These are phyloP conservation scores for Sporobolomyces pararoseus DNA, from an alignment of 768 basidiomycete genomes.

Conservation along the genomic window DNA sequence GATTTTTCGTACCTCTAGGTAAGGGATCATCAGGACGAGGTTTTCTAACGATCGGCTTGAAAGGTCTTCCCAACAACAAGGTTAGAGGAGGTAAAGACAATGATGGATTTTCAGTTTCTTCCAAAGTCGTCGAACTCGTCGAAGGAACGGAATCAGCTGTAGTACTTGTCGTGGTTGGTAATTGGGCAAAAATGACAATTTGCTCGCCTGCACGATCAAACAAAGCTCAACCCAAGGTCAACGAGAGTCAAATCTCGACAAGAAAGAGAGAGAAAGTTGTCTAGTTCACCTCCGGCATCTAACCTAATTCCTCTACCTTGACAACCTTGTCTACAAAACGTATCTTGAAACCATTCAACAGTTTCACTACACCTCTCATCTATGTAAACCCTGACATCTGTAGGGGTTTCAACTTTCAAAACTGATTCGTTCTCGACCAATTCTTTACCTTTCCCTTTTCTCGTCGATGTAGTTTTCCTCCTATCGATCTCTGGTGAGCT, in stretches of 20 bases:
- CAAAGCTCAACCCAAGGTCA: no score
- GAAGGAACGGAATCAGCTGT: no score
- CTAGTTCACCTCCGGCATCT: slow-evolving; percentile 22
- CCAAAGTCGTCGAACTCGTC: slow-evolving; percentile 8
- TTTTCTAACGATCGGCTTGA: not conserved
- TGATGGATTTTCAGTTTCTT: not conserved
- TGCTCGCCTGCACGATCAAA: slow-evolving; percentile 28
- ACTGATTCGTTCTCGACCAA: not conserved
- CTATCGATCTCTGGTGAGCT: not conserved
- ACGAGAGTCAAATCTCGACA: not conserved
- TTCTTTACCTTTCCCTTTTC: not conserved
- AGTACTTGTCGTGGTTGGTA: not conserved
- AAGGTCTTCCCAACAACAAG: slow-evolving; percentile 31
- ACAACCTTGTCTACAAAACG: slow-evolving; percentile 28
- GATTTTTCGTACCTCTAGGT: slow-evolving; percentile 26
- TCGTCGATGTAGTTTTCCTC: not conserved
- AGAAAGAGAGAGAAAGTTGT: not conserved
- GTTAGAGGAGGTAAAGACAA: slow-evolving; percentile 6
- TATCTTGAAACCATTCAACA: slow-evolving; percentile 38
- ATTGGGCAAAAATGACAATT: slow-evolving; percentile 31
- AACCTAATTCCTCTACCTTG: slow-evolving; percentile 19
- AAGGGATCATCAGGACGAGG: slow-evolving; percentile 38
- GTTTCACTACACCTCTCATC: slow-evolving; percentile 32
- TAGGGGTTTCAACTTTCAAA: slow-evolving; percentile 33
- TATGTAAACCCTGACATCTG: slow-evolving; percentile 37